Evolutionary conservation across 805 yeast genomes (phyloP).

Genomic region (Torulaspora gathmanii): DNA sequence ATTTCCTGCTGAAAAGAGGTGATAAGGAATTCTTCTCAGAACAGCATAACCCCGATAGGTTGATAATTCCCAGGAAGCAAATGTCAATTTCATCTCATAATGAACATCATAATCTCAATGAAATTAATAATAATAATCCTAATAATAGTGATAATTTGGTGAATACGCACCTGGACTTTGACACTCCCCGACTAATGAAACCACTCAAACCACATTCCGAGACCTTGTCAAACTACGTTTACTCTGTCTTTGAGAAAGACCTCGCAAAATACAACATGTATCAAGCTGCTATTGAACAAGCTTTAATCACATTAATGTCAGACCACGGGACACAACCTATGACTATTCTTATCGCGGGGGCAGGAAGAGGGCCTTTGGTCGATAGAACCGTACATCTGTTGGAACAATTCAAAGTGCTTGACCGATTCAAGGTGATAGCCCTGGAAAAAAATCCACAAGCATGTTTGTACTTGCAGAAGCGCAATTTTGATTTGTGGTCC

Average conservation of each 20-base stretch:
- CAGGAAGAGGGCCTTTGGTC: constrained; percentile 83
- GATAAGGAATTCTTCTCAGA: constrained; percentile 20
- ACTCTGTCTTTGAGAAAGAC: constrained; percentile 70
- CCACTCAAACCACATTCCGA: constrained; percentile 73
- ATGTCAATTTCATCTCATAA: too few relatives aligned
- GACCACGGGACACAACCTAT: constrained; percentile 18
- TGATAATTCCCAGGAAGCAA: not conserved
- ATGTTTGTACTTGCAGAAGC: constrained; percentile 43
- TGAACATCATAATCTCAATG: constrained; percentile 1
- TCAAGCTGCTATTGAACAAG: constrained; percentile 55
- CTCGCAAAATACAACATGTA: constrained; percentile 62
- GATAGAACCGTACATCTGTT: constrained; percentile 47
- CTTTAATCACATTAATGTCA: constrained; percentile 40
- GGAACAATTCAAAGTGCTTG: constrained; percentile 25
- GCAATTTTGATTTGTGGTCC: constrained; percentile 52
- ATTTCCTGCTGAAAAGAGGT: constrained; percentile 39
- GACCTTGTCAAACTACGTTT: constrained; percentile 54
- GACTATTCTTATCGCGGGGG: constrained; percentile 66
- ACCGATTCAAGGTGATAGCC: constrained; percentile 44
- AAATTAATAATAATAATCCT: not conserved
- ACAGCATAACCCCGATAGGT: not conserved
- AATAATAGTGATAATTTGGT: constrained; percentile 3
- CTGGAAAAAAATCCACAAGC: constrained; percentile 72
- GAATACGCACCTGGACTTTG: constrained; percentile 4
- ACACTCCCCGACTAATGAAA: constrained; percentile 32